Conservation (phyloP, 2,329 filamentous ascomycete genomes). For the Colletotrichum echinochloae region DNA sequence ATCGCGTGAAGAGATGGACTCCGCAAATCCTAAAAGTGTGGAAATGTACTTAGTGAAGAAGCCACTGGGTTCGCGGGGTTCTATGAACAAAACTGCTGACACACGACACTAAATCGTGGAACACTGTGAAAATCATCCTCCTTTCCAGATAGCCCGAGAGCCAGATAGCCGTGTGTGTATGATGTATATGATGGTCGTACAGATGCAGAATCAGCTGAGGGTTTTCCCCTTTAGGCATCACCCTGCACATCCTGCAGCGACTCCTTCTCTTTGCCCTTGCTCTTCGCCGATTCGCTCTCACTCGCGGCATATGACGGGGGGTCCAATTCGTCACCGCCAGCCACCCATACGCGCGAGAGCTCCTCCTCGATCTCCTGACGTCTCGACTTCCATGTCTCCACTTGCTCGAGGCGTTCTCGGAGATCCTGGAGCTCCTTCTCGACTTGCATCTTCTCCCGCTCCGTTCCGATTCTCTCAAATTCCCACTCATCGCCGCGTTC, state of each 20-base stretch:
- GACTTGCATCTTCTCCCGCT: conserved; percentile 91
- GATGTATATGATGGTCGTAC: conserved; percentile 24
- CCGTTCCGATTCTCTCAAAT: conserved; percentile 92
- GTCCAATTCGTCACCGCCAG: conserved; percentile 61
- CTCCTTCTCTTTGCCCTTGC: conserved; percentile 33
- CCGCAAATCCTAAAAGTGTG: neutral
- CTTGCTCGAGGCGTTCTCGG: conserved; percentile 81
- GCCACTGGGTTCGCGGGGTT: conserved; percentile 22
- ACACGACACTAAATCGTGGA: conserved; percentile 7
- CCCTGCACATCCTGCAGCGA: conserved; percentile 27
- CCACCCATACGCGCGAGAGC: conserved; percentile 73
- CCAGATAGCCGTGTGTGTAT: conserved; percentile 3
- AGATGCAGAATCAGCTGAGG: neutral
- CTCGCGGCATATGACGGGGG: conserved; percentile 59
- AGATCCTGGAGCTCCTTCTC: conserved; percentile 92
- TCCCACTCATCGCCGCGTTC: conserved; percentile 89
- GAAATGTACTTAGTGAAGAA: conserved; percentile 3
- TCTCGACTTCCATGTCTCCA: conserved; percentile 85
- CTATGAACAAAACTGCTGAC: conserved; percentile 28
- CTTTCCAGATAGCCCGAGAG: neutral
- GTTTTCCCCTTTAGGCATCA: conserved; percentile 23
- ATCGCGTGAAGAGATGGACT: neutral
- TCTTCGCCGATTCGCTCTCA: conserved; percentile 37
- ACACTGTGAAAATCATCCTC: conserved; percentile 8
- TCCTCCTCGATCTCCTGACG: conserved; percentile 86